A percentile compares a stretch with the other conserved stretches of the same genome.
These are phyloP conservation scores for Globisporangium orthogonon DNA, from an alignment of 352 stramenopile species.

Conservation along the genomic window DNA sequence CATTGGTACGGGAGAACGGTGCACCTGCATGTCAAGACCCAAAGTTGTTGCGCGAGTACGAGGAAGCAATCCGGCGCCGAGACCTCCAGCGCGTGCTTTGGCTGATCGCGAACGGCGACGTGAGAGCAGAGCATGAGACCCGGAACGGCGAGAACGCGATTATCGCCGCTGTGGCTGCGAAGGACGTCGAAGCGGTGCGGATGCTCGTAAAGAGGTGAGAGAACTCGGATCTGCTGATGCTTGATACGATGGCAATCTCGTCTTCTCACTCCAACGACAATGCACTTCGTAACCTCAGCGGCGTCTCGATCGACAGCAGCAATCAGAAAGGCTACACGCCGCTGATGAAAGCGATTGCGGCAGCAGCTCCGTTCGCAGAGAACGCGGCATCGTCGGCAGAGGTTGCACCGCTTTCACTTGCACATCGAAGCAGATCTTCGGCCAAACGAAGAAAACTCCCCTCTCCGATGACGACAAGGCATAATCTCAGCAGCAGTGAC, in stretches of 20 bases:
- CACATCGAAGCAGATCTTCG: not conserved
- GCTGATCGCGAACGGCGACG: slow-evolving; percentile 58
- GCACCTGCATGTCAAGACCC: not conserved
- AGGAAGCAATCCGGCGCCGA: slow-evolving; percentile 43
- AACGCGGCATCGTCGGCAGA: not conserved
- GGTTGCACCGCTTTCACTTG: not conserved
- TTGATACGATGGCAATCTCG: not conserved
- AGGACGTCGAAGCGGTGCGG: slow-evolving; percentile 29
- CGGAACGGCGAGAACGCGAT: slow-evolving; percentile 49
- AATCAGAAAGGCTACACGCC: slow-evolving; percentile 61
- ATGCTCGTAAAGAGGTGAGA: slow-evolving; percentile 41
- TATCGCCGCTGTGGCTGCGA: slow-evolving; percentile 44
- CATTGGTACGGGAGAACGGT: not conserved
- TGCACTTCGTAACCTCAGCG: slow-evolving; percentile 16
- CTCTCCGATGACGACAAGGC: not conserved
- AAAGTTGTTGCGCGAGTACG: slow-evolving; percentile 19
- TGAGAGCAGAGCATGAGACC: slow-evolving; percentile 45
- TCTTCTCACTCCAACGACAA: not conserved
- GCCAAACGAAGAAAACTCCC: not conserved
- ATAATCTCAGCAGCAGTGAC: not conserved
- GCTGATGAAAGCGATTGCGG: slow-evolving; percentile 70
- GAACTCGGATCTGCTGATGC: not conserved
- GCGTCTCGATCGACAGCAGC: slow-evolving; percentile 42
- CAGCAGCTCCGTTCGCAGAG: slow-evolving; percentile 23
- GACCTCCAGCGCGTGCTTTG: slow-evolving; percentile 62